Conservation (phyloP, 371 early-diverging fungal genomes). For the Mucor irregularis region DNA sequence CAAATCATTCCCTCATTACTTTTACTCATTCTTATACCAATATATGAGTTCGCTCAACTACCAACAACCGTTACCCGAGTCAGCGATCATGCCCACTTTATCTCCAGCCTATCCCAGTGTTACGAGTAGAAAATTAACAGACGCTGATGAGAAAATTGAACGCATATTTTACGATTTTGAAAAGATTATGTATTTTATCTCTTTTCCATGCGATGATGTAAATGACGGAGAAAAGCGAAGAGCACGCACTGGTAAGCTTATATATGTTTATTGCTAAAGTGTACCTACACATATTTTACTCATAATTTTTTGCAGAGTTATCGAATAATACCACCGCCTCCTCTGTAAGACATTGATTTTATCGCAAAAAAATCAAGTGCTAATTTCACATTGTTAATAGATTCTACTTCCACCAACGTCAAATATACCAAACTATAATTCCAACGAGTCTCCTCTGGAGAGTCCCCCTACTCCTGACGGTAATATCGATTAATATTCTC, state of each 20-base stretch:
- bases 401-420: slow-evolving; percentile 43
- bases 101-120: slow-evolving; percentile 28
- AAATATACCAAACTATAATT: slow-evolving; percentile 47
- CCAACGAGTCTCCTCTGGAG: slow-evolving; percentile 2
- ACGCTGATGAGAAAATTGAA: slow-evolving; percentile 81
- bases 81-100: slow-evolving; percentile 26
- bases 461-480: slow-evolving; percentile 9
- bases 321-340: slow-evolving; percentile 40
- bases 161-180: slow-evolving; percentile 76
- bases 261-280: too few species aligned
- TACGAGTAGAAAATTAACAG: slow-evolving; percentile 35
- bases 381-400: slow-evolving; percentile 7
- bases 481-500: too few species aligned
- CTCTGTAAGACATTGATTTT: slow-evolving; percentile 24
- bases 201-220: slow-evolving; percentile 23
- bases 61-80: slow-evolving; percentile 10
- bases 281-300: too few species aligned
- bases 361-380: neutral
- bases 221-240: slow-evolving; percentile 5
- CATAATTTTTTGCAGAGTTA: too few species aligned
- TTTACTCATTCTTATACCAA: slow-evolving; percentile 76
- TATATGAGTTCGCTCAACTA: slow-evolving; percentile 67
- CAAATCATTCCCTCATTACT: slow-evolving; percentile 77
- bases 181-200: slow-evolving; percentile 62
- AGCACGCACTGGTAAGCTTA: slow-evolving; percentile 16